Percentiles rank a stretch among this genome's conserved stretches.
These are phyloP conservation scores for Tricholoma terreum DNA, from an alignment of 768 basidiomycete genomes.

Conservation along the genomic window DNA sequence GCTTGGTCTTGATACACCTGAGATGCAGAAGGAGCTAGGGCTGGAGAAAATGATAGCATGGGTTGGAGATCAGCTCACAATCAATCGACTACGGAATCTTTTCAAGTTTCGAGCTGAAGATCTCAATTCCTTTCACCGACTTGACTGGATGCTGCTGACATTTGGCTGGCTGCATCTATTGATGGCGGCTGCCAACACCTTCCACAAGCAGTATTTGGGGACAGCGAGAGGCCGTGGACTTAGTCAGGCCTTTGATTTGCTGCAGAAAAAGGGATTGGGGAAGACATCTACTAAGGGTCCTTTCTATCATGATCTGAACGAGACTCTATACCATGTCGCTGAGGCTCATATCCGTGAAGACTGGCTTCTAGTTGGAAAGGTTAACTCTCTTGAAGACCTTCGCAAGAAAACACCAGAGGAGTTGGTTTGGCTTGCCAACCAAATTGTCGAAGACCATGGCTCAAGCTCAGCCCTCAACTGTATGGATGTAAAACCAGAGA, in stretches of 20 bases:
- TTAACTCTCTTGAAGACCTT: conserved; percentile 24
- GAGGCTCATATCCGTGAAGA: conserved; percentile 35
- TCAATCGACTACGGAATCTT: too few species aligned
- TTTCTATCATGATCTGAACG: conserved; percentile 34
- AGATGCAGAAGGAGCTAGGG: too few species aligned
- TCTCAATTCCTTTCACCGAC: too few species aligned
- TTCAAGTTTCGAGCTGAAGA: too few species aligned
- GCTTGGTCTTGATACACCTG: too few species aligned
- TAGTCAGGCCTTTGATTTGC: conserved; percentile 27
- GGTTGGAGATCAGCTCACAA: too few species aligned
- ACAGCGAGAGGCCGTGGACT: conserved; percentile 32
- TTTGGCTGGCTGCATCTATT: conserved; percentile 42
- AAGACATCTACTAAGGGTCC: conserved; percentile 25
- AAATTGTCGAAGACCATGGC: too few species aligned
- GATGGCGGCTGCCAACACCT: conserved; percentile 41
- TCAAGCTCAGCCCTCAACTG: too few species aligned
- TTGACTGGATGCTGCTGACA: conserved; percentile 29
- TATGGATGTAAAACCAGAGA: too few species aligned
- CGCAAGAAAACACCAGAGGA: conserved; percentile 22
- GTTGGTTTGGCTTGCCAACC: conserved; percentile 33
- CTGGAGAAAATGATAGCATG: too few species aligned
- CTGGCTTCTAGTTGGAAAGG: conserved; percentile 27
- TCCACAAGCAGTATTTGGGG: too few species aligned
- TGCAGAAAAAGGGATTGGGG: conserved; percentile 28
- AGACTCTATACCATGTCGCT: conserved; percentile 33